Base-by-base conservation (phyloP, 192 early-diverging fungal genomes). In the Lunasporangiospora selenospora region DNA sequence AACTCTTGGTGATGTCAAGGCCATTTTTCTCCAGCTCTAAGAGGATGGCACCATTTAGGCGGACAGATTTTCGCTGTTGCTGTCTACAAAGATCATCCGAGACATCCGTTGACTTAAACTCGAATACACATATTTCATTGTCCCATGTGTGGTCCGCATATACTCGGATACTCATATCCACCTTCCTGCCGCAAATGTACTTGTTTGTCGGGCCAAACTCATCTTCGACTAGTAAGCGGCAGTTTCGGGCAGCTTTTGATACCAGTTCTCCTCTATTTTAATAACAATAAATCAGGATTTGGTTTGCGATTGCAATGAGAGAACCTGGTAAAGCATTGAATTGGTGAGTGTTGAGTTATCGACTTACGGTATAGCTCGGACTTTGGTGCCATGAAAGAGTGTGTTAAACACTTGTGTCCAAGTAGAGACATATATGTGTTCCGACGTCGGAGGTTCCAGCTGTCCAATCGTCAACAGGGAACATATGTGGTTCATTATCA, bases 131-230 rank as follows among this genome's bases (percentile, higher is more conserved):
- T 3, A 54, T 54, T 38, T 54, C 52, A 11, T 54, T 40, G 0
- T 54, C 37, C 52, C 52, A 54, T 27, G 23, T 54, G 23, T 39
- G 37, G 36, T 54, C 52, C n/a, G 52, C 37, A 40, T 38, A 54
- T 3, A 54, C 23, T 15, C 52, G 33, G 23, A 54, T 39, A 8
- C 36, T 39, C 52, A 54, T 26, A 21, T 54, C 52, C 34, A 54
- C 52, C 19, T 54, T 54, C 37, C 52, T 54, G 3, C 52, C 52
- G 13, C 52, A 39, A 27, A 54, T 39, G 27, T 54, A 54, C 24
- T 40, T 38, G 38, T 36, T 54, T 19, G 52, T 54, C 24, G 23
- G 2, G 10, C 52, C 52, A 38, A 54, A 54, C 23, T 54, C 52
- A 23, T 40, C 37, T 21, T 54, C 52, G 6, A 40, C 19, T 1